Evolutionary conservation across 768 basidiomycete genomes (phyloP), one percentile per base, ranked within the genome.

Genomic region (Hypholoma fasciculare): DNA sequence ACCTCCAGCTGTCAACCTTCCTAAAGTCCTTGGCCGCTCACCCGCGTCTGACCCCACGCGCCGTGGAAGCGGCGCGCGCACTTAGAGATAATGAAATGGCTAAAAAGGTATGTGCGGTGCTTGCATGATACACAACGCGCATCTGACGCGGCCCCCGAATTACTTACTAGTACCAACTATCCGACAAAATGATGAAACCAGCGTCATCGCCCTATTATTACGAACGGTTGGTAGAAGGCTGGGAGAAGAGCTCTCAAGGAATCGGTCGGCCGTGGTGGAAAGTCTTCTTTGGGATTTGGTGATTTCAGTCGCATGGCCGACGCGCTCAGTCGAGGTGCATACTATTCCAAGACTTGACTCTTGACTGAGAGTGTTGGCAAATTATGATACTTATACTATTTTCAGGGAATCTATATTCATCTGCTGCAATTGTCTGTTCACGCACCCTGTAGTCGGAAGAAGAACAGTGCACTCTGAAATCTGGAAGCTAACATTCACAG

Each of bases 181-280:
- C 89, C 23, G 75, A 81, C 43, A 85, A 79, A 67, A 88, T 80
- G 40, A 69, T 90, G 53, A 77, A 80, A 49, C 92, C 92, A 4
- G 82, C 85, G 11, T 90, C 90, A 5, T 82, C 82, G 71, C 90
- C 90, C 26, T 72, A 78, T 52, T 84, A 94, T 71, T 94, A 94
- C 64, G 78, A 85, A 44, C 83, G 88, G 23, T 80, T 94, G 8
- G 77, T 84, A 1, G 88, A 90, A 63, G 91, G 84, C 5, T 85
- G 87, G 60, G 85, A 90, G 58, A 89, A 88, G 72, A 89, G 88
- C 63, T 81, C 84, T 11, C 76, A 85, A 65, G 91, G 91, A n/a
- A 88, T 91, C 44, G 81, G 81, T 36, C 76, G 91, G 54, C 89
- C 91, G 2, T 86, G 87, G 87, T 93, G 91, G 91, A 91, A 93